These are phyloP conservation scores for Physcomitrellopsis africana DNA, from an alignment of 225 moss, liverwort and hornwort genomes.

Conservation along the genomic window DNA sequence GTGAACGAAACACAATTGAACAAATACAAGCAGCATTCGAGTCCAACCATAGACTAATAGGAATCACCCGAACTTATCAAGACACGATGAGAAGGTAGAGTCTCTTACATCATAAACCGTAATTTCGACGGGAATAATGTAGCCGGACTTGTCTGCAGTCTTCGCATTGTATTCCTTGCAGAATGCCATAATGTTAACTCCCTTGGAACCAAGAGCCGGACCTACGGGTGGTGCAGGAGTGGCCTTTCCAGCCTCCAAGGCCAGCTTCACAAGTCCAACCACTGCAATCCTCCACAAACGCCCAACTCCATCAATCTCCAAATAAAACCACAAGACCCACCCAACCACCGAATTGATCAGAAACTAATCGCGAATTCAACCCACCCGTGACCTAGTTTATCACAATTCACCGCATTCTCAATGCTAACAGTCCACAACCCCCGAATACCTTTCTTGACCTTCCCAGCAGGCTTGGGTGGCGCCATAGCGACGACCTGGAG, in stretches of 20 bases:
- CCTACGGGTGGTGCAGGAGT: no score
- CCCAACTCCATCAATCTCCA: background rate
- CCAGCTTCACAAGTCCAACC: conserved; percentile 37
- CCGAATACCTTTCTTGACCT: conserved; percentile 26
- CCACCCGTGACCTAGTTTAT: background rate
- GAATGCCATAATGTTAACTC: no score
- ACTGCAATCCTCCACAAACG: conserved; percentile 45
- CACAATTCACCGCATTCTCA: background rate
- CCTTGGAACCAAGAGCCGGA: no score
- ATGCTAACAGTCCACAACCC: background rate
- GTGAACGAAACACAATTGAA: no score
- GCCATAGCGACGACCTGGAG: conserved; percentile 30
- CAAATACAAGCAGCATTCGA: no score
- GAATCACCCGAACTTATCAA: no score
- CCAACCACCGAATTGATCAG: background rate
- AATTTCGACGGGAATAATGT: conserved; percentile 55
- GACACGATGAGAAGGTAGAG: conserved; percentile 42
- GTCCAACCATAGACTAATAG: no score
- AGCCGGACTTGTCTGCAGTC: conserved; percentile 77
- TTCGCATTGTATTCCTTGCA: conserved; percentile 72
- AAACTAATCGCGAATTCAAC: background rate
- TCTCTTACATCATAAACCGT: conserved; percentile 45
- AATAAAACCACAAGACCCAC: background rate
- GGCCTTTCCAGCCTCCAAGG: no score
- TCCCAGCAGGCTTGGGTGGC: conserved; percentile 24